Percentiles rank a stretch among this genome's conserved stretches.
Evolutionary conservation across 148 eudicot genomes (phyloP).

Genomic region (Tetragonia tetragonoides): DNA sequence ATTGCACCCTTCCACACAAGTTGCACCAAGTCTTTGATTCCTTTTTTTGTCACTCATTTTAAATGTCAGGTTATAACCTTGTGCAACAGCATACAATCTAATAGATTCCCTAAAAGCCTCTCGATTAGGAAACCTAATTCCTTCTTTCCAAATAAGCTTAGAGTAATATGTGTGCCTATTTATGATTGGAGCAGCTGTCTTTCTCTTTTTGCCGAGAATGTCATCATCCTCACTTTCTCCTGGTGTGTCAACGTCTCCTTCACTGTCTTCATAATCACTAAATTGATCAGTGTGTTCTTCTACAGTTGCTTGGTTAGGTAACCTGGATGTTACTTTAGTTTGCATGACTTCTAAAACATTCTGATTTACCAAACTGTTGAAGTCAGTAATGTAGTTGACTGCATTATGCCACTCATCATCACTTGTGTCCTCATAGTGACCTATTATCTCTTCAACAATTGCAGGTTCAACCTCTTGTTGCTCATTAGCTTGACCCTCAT

Average conservation of each 20-base stretch:
- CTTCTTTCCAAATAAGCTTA: not conserved
- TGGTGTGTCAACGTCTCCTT: not conserved
- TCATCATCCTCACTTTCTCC: not conserved
- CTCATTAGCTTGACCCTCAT: no score
- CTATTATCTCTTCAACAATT: no score
- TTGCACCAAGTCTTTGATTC: not conserved
- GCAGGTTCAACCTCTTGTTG: no score
- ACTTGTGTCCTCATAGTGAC: no score
- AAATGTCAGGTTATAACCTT: not conserved
- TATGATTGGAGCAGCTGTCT: not conserved
- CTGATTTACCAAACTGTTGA: no score
- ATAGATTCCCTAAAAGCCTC: not conserved
- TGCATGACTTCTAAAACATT: not conserved
- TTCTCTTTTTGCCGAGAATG: no score
- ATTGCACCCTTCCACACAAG: not conserved
- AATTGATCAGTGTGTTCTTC: not conserved
- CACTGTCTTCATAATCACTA: not conserved
- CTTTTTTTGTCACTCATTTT: not conserved
- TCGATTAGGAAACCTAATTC: not conserved
- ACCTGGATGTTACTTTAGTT: not conserved
- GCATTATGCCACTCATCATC: no score
- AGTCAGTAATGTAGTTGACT: no score
- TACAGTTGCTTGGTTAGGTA: not conserved
- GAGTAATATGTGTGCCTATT: not conserved
- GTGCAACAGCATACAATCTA: not conserved